A percentile compares a stretch with the other conserved stretches of the same genome.
phyloP scores from a whole-genome alignment of 768 basidiomycete species.

The Lepiota brunneoincarnata region DNA sequence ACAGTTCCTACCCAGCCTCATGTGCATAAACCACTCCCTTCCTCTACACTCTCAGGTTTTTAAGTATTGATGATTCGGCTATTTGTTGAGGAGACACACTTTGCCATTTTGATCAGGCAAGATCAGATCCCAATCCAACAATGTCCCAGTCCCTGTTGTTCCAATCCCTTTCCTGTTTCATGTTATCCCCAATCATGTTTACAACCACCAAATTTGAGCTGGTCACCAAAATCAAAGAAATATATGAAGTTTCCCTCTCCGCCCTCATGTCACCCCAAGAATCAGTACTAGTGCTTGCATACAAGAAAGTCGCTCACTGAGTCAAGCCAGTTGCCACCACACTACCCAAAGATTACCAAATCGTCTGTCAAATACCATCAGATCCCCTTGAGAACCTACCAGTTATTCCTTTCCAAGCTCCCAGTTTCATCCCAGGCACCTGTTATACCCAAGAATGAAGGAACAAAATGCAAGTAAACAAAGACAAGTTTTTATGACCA shows the following conservation, averaged over 20 bases:
- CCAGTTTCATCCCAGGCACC: constrained; percentile 27
- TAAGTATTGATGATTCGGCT: constrained; percentile 11
- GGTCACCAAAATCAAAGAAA: neutral
- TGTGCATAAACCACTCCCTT: neutral
- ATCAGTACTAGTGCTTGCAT: constrained; percentile 13
- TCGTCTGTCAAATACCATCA: constrained; percentile 25
- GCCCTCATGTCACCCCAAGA: neutral
- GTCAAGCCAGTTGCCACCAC: constrained; percentile 32
- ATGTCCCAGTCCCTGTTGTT: neutral
- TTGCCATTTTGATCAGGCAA: neutral
- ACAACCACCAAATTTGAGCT: neutral
- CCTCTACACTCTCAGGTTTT: constrained; percentile 5
- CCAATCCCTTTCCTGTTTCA: neutral
- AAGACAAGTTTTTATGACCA: constrained; percentile 27
- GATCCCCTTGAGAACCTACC: constrained; percentile 31
- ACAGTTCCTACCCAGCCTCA: constrained; percentile 9
- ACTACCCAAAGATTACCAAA: constrained; percentile 29
- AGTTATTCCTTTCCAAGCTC: constrained; percentile 24
- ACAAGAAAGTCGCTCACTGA: constrained; percentile 29
- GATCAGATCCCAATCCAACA: neutral
- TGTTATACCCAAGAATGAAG: constrained; percentile 24
- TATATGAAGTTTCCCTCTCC: neutral
- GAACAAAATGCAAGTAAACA: constrained; percentile 23
- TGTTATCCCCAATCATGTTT: neutral
- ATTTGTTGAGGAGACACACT: constrained; percentile 10